Base-by-base conservation (phyloP, 2,329 filamentous ascomycete species). In the Colletotrichum chlorophyti region DNA sequence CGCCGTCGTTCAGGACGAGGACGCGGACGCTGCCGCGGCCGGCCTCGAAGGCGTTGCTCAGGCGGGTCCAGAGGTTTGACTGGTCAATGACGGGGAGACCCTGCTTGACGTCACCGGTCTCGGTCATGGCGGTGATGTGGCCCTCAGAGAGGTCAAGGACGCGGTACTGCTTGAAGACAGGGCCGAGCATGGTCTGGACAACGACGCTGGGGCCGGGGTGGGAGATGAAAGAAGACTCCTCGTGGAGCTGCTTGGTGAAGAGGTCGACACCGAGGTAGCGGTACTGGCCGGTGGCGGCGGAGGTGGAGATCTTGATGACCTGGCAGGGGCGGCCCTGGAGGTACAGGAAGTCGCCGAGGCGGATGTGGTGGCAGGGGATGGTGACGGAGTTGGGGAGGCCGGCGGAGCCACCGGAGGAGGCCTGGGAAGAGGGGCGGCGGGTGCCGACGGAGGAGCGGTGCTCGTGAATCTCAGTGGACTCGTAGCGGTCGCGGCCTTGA, bases 81-180 rank as follows among this genome's bases (percentile, higher is more conserved):
- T 99, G 95, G 83, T 97, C 92, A 76, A 97, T 89, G 77, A 99
- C 92, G 59, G 91, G 86, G 60, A 99, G 85, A 70, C 86, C 87
- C 81, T 97, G 93, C 91, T 98, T 98, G 84, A 99, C 93, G 75
- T 99, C 94, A 70, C 95, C 93, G 65, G 89, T 91, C 90, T 99
- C 95, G 74, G 95, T 99, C 93, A 99, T 98, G 83, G 93, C 93
- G 66, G 96, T 92, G 72, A 99, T 79, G 74, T 88, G 69, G 69
- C 85, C 93, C 66, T 96, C 91, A 77, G 93, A 89, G 78, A 99
- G 90, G 83, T 99, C 95, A 63, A 99, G 90, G 75, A 99, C 94
- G 73, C 95, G 93, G 90, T 99, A 99, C 86, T 98, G 95, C 92
- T 98, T 98, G 92, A 98, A 97, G 83, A 98, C 88, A 65, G 95